Base-by-base conservation (phyloP, 2,329 filamentous ascomycete genomes). In the Periglandula ipomoeae region DNA sequence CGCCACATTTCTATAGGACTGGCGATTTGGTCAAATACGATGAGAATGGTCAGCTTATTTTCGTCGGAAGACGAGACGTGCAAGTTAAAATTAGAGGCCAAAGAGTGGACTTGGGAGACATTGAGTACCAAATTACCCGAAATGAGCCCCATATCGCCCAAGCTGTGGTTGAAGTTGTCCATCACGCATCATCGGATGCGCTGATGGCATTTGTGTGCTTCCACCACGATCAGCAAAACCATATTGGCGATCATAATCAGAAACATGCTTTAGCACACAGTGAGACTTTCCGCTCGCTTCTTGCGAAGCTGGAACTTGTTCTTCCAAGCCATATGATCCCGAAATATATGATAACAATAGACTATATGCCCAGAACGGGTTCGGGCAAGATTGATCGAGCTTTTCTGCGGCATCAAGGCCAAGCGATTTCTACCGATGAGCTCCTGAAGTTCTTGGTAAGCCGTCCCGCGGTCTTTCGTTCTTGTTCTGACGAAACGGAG, bases 1-100 rank as follows among this genome's bases (percentile, higher is more conserved):
- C n/a, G n/a, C n/a, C n/a, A n/a, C n/a, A n/a, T n/a, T n/a, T n/a
- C n/a, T 40, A 40, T 24, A 40, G 23, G 9, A 40, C 38, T 13
- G 38, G 38, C 9, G 38, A 40, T 23, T 5, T 40, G 9, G 38
- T 19, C 19, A 22, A 15, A n/a, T 40, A 40, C 11, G 23, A 15
- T 23, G 22, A 20, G 5, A 20, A 40, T 24, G 38, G 11, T 71
- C 78, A 54, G 52, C 44, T n/a, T 51, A 58, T 27, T 48, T 52
- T 6, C 50, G 46, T 22, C 52, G 54, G 3, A 22, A 50, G 3
- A 48, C 45, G 22, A 56, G 58, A n/a, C 38, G 9, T 23, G 44
- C 56, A 3, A 64, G 61, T 45, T 46, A 51, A 22, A 48, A 56
- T 2, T 47, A 54, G 13, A 24, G n/a, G 4, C 20, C 38, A 22